phyloP scores from a whole-genome alignment of 805 yeast species.

The Wickerhamomyces alni region DNA sequence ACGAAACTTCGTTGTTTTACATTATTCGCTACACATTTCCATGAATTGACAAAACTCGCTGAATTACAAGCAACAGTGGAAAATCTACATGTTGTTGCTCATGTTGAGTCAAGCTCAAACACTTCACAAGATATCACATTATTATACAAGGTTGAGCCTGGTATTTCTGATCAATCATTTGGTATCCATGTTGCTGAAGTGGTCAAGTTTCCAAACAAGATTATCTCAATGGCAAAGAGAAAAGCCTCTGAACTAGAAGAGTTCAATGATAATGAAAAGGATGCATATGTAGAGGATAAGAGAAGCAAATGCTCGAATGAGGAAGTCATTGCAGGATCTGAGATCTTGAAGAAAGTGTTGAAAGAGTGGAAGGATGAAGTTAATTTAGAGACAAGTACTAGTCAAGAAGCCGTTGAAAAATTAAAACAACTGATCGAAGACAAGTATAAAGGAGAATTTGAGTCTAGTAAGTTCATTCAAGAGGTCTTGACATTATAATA shows the following conservation, averaged over 20 bases:
- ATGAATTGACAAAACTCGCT: slow-evolving; percentile 81
- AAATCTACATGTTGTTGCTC: slow-evolving; percentile 91
- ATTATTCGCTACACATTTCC: slow-evolving; percentile 95
- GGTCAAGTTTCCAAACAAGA: slow-evolving; percentile 87
- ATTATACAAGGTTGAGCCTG: slow-evolving; percentile 90
- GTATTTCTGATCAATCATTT: slow-evolving; percentile 92
- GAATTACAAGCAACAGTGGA: slow-evolving; percentile 57
- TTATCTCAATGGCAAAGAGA: slow-evolving; percentile 90
- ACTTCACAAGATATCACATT: slow-evolving; percentile 68
- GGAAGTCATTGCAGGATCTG: slow-evolving; percentile 52
- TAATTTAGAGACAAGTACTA: slow-evolving; percentile 14
- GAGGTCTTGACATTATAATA: slow-evolving; percentile 35
- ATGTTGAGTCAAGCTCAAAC: slow-evolving; percentile 47
- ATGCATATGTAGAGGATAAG: slow-evolving; percentile 38
- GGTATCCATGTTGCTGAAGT: slow-evolving; percentile 98
- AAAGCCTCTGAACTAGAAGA: slow-evolving; percentile 86
- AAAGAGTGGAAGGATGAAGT: slow-evolving; percentile 28
- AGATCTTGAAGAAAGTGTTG: slow-evolving; percentile 36
- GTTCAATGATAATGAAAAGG: slow-evolving; percentile 34
- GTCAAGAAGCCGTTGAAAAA: slow-evolving; percentile 34
- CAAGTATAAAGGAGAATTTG: slow-evolving; percentile 22
- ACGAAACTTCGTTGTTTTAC: slow-evolving; percentile 69
- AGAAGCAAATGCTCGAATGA: slow-evolving; percentile 43
- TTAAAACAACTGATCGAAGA: slow-evolving; percentile 29
- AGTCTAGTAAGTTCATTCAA: slow-evolving; percentile 35